Evolutionary conservation across 139 green algal species (phyloP), one percentile per base, ranked within the genome.

Genomic region (Volvox reticuliferus): DNA sequence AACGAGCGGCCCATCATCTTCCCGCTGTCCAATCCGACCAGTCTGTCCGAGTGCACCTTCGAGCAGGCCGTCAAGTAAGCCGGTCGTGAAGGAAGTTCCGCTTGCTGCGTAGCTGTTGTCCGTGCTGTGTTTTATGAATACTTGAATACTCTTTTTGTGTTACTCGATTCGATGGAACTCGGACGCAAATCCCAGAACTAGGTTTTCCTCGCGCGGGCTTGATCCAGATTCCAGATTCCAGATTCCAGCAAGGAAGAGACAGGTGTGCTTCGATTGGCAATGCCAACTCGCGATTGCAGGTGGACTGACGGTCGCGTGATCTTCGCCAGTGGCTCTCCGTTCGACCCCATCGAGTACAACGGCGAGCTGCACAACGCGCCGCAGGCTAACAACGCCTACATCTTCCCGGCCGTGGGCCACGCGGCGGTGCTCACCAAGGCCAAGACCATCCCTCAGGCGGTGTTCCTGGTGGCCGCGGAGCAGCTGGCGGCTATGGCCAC

Each of bases 1-100:
- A 98, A 97, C 85, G 93, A 97, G 65, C 94, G 93, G 1, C 98
- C 98, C 33, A 93, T 99, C 90, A 97, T 99, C 82, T 98, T 99
- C 90, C 95, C 98, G 16, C 94, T 99, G n/a, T 98, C 95, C 89
- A 99, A 99, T 93, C 98, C 98, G 50, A 99, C 97, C 24, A 93
- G 73, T 67, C 96, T 97, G 84, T 91, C 96, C 17, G 98, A 99
- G 95, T 99, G 97, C 96, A 99, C 97, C 20, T 96, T 95, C 30
- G 63, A 95, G 83, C 75, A 96, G 79, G 93, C 94, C 0, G 91
- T 88, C 80, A 87, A 75, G 91, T 96, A 85, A 78, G 50, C 44
- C 44, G 44, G 44, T 55, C 44, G 44, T 9, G 44, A 55, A 55
- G 44, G 5, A 55, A 14, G 44, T 14, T 9, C 44, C 44, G 44